These are phyloP conservation scores for Clathrospora elynae DNA, from an alignment of 2,329 filamentous ascomycete genomes.

Conservation along the genomic window DNA sequence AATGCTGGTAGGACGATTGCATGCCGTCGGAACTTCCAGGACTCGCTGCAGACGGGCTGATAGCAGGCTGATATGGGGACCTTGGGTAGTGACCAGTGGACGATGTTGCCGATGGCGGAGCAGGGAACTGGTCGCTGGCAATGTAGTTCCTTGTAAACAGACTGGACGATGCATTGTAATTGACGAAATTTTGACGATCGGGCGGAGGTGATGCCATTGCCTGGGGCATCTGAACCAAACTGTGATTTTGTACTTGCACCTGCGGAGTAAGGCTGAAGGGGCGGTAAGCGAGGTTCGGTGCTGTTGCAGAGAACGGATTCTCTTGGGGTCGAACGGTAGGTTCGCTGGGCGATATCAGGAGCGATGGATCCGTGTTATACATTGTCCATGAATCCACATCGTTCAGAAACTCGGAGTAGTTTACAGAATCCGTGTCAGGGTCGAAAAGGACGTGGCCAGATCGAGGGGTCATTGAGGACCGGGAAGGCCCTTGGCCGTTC, in stretches of 20 bases:
- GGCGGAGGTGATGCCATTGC: slow-evolving; percentile 33
- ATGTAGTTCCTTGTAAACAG: slow-evolving; percentile 35
- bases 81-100: slow-evolving; percentile 25
- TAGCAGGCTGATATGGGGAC: slow-evolving; percentile 27
- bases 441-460: slow-evolving; percentile 40
- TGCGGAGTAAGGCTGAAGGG: slow-evolving; percentile 21
- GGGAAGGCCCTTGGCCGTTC: slow-evolving; percentile 37
- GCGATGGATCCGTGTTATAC: slow-evolving; percentile 35
- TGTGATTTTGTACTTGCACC: slow-evolving; percentile 19
- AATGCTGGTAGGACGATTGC: slow-evolving; percentile 33
- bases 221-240: slow-evolving; percentile 31
- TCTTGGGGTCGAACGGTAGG: slow-evolving; percentile 32
- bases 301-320: slow-evolving; percentile 22
- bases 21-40: slow-evolving; percentile 39
- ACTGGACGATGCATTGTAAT: slow-evolving; percentile 32
- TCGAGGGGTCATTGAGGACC: slow-evolving; percentile 35
- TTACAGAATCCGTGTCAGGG: slow-evolving; percentile 33
- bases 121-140: slow-evolving; percentile 21
- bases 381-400: slow-evolving; percentile 34
- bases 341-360: slow-evolving; percentile 38
- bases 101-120: slow-evolving; percentile 31
- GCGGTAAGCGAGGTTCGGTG: slow-evolving; percentile 20
- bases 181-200: slow-evolving; percentile 33
- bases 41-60: slow-evolving; percentile 39
- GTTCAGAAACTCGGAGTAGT: slow-evolving; percentile 27